Conservation (phyloP, 306 rosid genomes). For the Trichosanthes truncata region DNA sequence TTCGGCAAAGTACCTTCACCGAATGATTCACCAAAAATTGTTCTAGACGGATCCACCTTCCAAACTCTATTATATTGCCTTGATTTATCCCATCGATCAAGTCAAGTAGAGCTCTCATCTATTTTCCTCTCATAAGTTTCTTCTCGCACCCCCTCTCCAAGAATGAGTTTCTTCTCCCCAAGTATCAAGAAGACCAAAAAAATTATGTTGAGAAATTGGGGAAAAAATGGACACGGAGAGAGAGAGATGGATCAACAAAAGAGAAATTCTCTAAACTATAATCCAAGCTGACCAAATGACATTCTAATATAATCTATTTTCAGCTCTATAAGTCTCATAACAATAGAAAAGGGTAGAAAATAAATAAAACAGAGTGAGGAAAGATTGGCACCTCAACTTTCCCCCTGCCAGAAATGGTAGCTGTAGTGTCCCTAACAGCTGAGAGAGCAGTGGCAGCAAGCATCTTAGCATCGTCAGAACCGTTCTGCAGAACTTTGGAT, state of each 20-base stretch:
- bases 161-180: not conserved
- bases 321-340: not conserved
- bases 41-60: not conserved
- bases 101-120: not conserved
- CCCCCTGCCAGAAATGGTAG: constrained; percentile 48
- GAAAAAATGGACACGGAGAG: not conserved
- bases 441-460: constrained; percentile 86
- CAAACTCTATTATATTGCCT: not conserved
- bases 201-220: not conserved
- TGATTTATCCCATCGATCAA: not conserved
- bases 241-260: not conserved
- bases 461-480: constrained; percentile 57
- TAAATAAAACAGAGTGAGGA: not conserved
- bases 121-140: not conserved
- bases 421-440: constrained; percentile 38
- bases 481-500: constrained; percentile 19
- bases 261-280: not conserved
- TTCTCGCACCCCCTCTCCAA: not conserved
- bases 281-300: not conserved
- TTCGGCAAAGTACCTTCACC: not conserved
- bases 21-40: not conserved
- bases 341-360: not conserved
- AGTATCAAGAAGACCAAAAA: not conserved
- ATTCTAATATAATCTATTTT: not conserved
- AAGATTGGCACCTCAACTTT: constrained; percentile 56